phyloP scores from a whole-genome alignment of 352 stramenopile genomes.

The Pythium periplocum region DNA sequence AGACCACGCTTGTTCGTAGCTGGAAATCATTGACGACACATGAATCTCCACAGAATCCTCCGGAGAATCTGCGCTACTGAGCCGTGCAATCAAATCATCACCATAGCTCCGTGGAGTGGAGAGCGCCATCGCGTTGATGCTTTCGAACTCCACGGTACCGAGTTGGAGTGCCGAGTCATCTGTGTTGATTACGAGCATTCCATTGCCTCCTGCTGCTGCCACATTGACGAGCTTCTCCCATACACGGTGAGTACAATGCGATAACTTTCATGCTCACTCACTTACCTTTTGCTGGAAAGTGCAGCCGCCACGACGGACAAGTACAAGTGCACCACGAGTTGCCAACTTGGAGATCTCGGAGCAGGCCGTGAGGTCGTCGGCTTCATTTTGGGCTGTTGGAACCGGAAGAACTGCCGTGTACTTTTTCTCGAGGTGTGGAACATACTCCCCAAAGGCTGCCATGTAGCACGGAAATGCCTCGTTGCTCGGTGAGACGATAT shows the following conservation, averaged over 20 bases:
- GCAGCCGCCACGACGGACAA: conserved; percentile 13
- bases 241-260: neutral
- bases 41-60: too few species aligned
- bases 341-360: too few species aligned
- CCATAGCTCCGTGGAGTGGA: conserved; percentile 5
- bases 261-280: neutral
- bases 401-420: too few species aligned
- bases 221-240: conserved; percentile 11
- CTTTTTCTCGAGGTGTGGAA: neutral
- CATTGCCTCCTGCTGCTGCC: conserved; percentile 2
- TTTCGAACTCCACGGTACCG: conserved; percentile 9
- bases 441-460: conserved; percentile 12
- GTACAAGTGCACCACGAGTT: conserved; percentile 1
- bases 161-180: conserved; percentile 12
- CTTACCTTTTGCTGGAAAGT: conserved; percentile 18
- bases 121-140: conserved; percentile 7
- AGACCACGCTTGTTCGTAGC: conserved; percentile 5
- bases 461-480: conserved; percentile 4
- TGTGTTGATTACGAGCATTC: conserved; percentile 16
- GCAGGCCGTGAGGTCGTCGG: too few species aligned
- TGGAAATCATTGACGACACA: too few species aligned
- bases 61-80: neutral
- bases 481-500: neutral
- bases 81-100: conserved; percentile 1
- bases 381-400: too few species aligned